These are phyloP conservation scores for Glaciozyma martinii DNA, from an alignment of 768 basidiomycete genomes.

Conservation along the genomic window DNA sequence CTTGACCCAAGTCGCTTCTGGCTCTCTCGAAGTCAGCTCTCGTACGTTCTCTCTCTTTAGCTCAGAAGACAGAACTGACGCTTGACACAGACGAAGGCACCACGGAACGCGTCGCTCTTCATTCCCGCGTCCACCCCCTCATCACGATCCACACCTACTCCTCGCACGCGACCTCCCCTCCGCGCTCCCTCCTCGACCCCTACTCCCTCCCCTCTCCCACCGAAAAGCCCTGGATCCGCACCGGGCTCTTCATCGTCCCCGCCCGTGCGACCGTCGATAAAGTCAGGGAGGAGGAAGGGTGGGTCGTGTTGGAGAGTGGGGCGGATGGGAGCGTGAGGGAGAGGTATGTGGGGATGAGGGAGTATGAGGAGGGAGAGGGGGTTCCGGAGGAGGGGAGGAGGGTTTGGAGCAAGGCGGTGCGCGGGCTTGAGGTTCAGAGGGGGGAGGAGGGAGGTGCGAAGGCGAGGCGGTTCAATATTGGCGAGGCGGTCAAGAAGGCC, in stretches of 20 bases:
- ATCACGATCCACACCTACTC: slow-evolving; percentile 8
- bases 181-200: slow-evolving; percentile 15
- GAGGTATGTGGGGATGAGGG: not conserved
- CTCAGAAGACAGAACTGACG: not conserved
- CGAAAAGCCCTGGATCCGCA: not conserved
- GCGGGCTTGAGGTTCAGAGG: not conserved
- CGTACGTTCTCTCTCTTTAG: not conserved
- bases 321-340: not conserved
- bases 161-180: not conserved
- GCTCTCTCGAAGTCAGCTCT: not conserved
- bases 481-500: not conserved
- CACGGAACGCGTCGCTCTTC: slow-evolving; percentile 8
- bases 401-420: not conserved
- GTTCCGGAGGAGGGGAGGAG: not conserved
- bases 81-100: not conserved
- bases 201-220: not conserved
- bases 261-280: not conserved
- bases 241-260: not conserved
- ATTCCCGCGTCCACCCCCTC: not conserved
- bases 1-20: slow-evolving; percentile 2
- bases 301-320: slow-evolving; percentile 1
- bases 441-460: not conserved
- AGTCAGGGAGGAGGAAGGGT: not conserved
- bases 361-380: not conserved
- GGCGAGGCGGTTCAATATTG: not conserved